A percentile compares a stretch with the other conserved stretches of the same genome.
These are phyloP conservation scores for Violaceomyces palustris DNA, from an alignment of 1,284 basidiomycete genomes.

Conservation along the genomic window DNA sequence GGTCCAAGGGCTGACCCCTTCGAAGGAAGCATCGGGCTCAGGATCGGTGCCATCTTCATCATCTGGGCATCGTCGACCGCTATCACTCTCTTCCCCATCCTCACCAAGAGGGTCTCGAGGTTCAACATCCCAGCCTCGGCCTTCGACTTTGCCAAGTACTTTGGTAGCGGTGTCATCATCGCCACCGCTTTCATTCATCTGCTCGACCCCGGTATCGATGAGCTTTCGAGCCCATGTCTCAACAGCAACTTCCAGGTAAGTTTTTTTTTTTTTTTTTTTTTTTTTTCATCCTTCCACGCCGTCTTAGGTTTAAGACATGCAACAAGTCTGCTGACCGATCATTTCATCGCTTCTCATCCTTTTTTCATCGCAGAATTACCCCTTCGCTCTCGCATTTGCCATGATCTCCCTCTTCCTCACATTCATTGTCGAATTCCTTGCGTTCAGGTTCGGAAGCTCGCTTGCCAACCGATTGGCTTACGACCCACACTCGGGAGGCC, in stretches of 20 bases:
- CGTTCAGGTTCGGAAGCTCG: slow-evolving; percentile 41
- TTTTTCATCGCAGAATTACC: slow-evolving; percentile 23
- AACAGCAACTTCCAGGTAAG: slow-evolving; percentile 25
- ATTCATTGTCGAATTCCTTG: slow-evolving; percentile 47
- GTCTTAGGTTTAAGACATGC: too few relatives aligned
- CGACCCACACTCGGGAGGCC: slow-evolving; percentile 47
- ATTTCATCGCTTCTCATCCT: too few relatives aligned
- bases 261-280: too few relatives aligned
- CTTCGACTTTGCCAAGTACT: slow-evolving; percentile 76
- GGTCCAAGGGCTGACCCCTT: slow-evolving; percentile 16
- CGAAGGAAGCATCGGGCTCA: slow-evolving; percentile 23
- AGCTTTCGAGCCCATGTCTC: slow-evolving; percentile 37
- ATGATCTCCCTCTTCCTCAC: slow-evolving; percentile 46
- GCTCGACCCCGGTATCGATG: slow-evolving; percentile 41
- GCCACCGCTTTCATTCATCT: slow-evolving; percentile 64
- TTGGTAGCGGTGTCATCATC: slow-evolving; percentile 69
- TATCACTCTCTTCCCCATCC: slow-evolving; percentile 76
- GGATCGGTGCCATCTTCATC: slow-evolving; percentile 79
- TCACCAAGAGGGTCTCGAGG: slow-evolving; percentile 61
- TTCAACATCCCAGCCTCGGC: slow-evolving; percentile 46
- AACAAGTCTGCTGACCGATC: too few relatives aligned
- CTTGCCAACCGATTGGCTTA: slow-evolving; percentile 36
- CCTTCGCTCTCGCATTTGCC: slow-evolving; percentile 46
- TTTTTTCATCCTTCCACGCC: too few relatives aligned
- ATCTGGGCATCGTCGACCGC: slow-evolving; percentile 60